Percentiles rank a stretch among this genome's conserved stretches.
Conservation (phyloP, 2,329 filamentous ascomycete species). For the Gremmenia infestans region DNA sequence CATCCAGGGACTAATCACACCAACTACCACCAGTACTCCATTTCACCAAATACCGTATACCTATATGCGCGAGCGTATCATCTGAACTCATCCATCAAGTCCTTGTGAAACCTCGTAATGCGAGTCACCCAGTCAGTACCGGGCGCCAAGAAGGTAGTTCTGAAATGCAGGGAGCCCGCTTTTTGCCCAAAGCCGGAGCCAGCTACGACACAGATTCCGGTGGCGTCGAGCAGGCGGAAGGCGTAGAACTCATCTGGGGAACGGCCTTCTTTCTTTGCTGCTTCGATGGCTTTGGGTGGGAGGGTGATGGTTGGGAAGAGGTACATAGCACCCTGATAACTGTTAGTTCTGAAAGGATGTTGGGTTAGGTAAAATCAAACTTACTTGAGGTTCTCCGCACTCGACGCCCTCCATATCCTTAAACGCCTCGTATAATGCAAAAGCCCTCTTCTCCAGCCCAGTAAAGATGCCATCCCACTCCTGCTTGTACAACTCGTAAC, state of each 20-base stretch:
- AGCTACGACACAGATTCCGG: constrained; percentile 89
- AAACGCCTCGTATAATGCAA: constrained; percentile 85
- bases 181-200: constrained; percentile 93
- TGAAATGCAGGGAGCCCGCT: constrained; percentile 85
- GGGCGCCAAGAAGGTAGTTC: constrained; percentile 93
- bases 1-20: background rate
- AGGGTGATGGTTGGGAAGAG: constrained; percentile 93
- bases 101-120: constrained; percentile 84
- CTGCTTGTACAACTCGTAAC: constrained; percentile 73
- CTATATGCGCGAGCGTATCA: constrained; percentile 5
- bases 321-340: constrained; percentile 82
- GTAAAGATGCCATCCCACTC: constrained; percentile 82
- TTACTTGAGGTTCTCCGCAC: constrained; percentile 72
- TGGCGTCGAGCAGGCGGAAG: constrained; percentile 83
- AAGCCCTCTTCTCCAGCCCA: constrained; percentile 73
- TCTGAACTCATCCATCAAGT: constrained; percentile 80
- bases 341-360: constrained; percentile 1
- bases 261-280: constrained; percentile 69
- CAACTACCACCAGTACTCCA: background rate
- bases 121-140: constrained; percentile 90
- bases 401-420: constrained; percentile 92
- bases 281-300: constrained; percentile 68
- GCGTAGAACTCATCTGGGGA: constrained; percentile 91
- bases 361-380: constrained; percentile 21
- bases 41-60: background rate